Conservation (phyloP, 257 asterid genomes). For the Forsythia viridissima region DNA sequence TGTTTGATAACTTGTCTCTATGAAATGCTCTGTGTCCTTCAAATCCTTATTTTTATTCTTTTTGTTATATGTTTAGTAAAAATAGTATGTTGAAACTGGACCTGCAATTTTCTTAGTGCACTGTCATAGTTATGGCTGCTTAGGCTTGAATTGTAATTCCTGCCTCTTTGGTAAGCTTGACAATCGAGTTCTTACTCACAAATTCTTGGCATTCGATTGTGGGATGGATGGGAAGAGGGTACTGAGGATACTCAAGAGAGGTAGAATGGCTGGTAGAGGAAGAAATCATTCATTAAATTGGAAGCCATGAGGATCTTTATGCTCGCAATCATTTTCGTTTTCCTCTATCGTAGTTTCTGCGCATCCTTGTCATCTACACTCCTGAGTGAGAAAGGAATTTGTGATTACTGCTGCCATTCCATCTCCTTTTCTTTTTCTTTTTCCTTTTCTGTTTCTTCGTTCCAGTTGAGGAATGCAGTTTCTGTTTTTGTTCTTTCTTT, state of each 20-base stretch:
- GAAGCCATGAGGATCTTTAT: too few relatives aligned
- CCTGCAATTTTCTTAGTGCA: background rate
- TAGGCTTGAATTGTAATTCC: background rate
- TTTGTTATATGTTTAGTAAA: background rate
- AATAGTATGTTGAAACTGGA: background rate
- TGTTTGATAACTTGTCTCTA: background rate
- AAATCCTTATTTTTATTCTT: background rate
- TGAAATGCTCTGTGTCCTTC: background rate
- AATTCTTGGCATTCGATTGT: background rate
- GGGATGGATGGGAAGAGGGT: too few relatives aligned
- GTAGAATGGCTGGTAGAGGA: background rate
- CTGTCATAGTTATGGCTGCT: background rate
- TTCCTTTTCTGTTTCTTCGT: background rate
- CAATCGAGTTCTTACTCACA: background rate
- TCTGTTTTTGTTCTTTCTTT: too few relatives aligned
- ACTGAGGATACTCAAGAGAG: background rate
- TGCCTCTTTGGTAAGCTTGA: background rate
- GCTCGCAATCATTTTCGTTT: background rate
- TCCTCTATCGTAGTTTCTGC: background rate
- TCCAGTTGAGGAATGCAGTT: too few relatives aligned
- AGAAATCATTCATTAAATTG: too few relatives aligned
- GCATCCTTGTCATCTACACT: background rate
- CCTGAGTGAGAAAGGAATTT: background rate
- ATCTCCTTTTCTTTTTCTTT: background rate
- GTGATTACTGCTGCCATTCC: background rate